Base-by-base conservation (phyloP, 176 grass and related monocot species). In the Rhipidocladum racemiflorum region DNA sequence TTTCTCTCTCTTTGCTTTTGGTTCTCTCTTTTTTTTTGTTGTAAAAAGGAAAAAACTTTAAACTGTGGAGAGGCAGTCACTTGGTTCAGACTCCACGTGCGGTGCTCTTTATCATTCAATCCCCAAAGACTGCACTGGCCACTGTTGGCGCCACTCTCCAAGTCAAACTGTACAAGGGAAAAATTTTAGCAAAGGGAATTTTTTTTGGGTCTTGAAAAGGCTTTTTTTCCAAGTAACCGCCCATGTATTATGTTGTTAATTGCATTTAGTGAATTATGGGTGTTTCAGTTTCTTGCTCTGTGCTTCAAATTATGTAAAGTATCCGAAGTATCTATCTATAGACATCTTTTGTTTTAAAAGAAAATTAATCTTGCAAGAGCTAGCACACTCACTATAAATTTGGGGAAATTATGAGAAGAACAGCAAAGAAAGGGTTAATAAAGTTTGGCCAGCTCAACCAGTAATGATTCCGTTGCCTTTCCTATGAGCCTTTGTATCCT, bases 71-170 rank as follows among this genome's bases (percentile, higher is more conserved):
- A 90, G 88, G 92, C 91, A 92, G 92, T 91, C 86, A 89, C 81
- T 89, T 85, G 91, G 88, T 50, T 90, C 96, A 95, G 96, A 85
- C 50, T 90, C 93, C 93, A 99, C 96, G 96, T 99, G 96, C 83
- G 93, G 82, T 85, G 88, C 65, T 90, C 90, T 98, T 91, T 93
- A 91, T 86, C 92, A 91, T 90, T 90, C 92, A 95, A 88, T 86
- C 88, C 70, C 61, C 78, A 85, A 87, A 93, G 89, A 92, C 79
- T 69, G 78, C 78, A 69, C 72, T 85, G 79, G 51, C 53, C 72
- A 70, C 75, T 51, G 89, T 84, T 55, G 88, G 70, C 35, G 81
- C 79, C 84, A 39, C 38, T 70, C 86, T 61, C 75, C 85, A 91
- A 85, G 86, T 88, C 88, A 78, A 90, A 89, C 67, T 67, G 78